These are phyloP conservation scores for Hanseniaspora uvarum DNA, from an alignment of 1,139 yeast genomes.

Conservation along the genomic window DNA sequence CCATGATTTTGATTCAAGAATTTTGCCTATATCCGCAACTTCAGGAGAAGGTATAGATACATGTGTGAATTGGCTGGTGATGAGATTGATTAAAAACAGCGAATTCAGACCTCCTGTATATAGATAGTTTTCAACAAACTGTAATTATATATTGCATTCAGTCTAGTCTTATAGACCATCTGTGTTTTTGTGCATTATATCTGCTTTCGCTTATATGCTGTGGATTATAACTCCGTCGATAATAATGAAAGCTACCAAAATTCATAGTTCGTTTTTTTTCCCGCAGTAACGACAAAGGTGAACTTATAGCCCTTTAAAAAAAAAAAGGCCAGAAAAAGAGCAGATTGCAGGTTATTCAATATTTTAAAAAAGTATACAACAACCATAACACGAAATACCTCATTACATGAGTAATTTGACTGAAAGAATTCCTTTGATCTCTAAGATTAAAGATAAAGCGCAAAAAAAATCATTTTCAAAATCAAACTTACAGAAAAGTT, in stretches of 20 bases:
- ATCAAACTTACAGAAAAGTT: not conserved
- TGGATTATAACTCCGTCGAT: not conserved
- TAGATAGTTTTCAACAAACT: slow-evolving; percentile 20
- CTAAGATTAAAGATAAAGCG: not conserved
- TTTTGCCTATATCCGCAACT: slow-evolving; percentile 78
- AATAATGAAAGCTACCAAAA: too few species aligned
- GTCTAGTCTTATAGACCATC: not conserved
- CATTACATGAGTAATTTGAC: not conserved
- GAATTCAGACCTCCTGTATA: slow-evolving; percentile 54
- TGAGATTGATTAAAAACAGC: slow-evolving; percentile 69
- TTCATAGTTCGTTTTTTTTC: too few species aligned
- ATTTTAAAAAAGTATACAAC: not conserved
- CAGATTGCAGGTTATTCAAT: too few species aligned
- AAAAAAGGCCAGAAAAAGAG: not conserved
- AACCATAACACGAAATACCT: not conserved
- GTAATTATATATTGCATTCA: not conserved
- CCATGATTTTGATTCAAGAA: slow-evolving; percentile 74
- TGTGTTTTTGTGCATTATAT: not conserved
- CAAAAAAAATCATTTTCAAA: not conserved
- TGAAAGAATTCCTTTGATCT: slow-evolving; percentile 3
- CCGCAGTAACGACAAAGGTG: too few species aligned
- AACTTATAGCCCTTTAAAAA: too few species aligned
- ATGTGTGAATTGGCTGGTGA: slow-evolving; percentile 79
- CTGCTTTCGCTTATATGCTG: not conserved
- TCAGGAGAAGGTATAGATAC: slow-evolving; percentile 80